Evolutionary conservation across 2,329 filamentous ascomycete genomes (phyloP), one percentile per base, ranked within the genome.

Genomic region (Arthrocladium fulminans): DNA sequence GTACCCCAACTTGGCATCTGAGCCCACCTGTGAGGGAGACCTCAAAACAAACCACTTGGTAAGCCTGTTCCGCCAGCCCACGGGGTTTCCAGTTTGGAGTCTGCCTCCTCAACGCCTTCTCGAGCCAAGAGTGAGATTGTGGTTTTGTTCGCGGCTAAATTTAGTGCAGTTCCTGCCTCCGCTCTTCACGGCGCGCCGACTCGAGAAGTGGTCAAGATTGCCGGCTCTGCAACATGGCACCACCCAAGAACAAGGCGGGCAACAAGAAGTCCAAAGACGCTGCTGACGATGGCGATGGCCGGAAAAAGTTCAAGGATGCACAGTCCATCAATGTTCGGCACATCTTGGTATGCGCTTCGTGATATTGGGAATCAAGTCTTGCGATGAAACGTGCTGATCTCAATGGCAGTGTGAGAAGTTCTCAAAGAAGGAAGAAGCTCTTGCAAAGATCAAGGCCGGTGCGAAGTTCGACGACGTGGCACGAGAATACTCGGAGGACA

Each of bases 391-490:
- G 13, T 19, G 34, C 8, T 24, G 8, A 17, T 8, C 19, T 5
- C 13, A 7, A 37, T 3, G 25, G 24, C 43, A 74, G 59, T 83
- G 79, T 62, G 78, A 78, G 58, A 83, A 83, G 63, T 74, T 80
- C 63, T 70, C 71, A 39, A 81, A 80, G 62, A 83, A 82, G 59
- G 79, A 83, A 68, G 77, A 81, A 61, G 80, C 80, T 2, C 60
- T 82, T 3, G 73, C 74, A 54, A 81, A 81, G 58, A 60, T 83
- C 13, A 70, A 73, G 39, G 71, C 72, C 22, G 80, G 80, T 3
- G 67, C 66, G 10, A 81, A 81, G 57, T 83, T 83, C 57, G 79
- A 83, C 57, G 79, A 82, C 12, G 79, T 83, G 1, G 80, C 79
- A 13, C 63, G 76, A 43, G 79, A 82, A 54, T 80, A 76, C 60